Conservation (phyloP, 1,139 yeast species). For the Taphrina wiesneri region DNA sequence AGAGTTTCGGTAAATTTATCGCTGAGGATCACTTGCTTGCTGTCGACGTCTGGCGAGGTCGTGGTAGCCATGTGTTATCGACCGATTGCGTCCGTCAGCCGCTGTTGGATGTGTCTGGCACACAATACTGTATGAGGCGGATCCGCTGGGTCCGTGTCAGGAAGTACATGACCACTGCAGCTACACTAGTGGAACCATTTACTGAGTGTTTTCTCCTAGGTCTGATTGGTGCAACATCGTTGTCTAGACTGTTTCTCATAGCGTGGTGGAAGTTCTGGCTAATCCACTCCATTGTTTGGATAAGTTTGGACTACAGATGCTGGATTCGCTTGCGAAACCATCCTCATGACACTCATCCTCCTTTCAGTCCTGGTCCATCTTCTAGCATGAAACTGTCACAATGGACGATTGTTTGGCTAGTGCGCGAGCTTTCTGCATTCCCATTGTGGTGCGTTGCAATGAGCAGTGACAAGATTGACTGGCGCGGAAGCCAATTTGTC, state of each 20-base stretch:
- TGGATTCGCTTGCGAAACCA: slow-evolving; percentile 46
- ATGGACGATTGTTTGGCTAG: slow-evolving; percentile 60
- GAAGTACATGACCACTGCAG: slow-evolving; percentile 81
- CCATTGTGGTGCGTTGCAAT: slow-evolving; percentile 85
- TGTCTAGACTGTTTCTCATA: slow-evolving; percentile 46
- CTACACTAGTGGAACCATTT: slow-evolving; percentile 82
- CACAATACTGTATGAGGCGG: slow-evolving; percentile 65
- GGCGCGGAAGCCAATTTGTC: slow-evolving; percentile 78
- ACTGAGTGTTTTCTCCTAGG: slow-evolving; percentile 77
- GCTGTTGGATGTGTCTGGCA: slow-evolving; percentile 53
- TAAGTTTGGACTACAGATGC: slow-evolving; percentile 53
- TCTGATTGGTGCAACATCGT: slow-evolving; percentile 52
- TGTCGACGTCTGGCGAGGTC: slow-evolving; percentile 71
- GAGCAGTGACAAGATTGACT: slow-evolving; percentile 72
- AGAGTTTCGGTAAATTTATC: slow-evolving; percentile 74
- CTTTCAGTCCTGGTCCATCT: slow-evolving; percentile 44
- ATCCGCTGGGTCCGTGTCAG: slow-evolving; percentile 88
- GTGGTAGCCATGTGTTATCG: slow-evolving; percentile 73
- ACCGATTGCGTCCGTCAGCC: slow-evolving; percentile 83
- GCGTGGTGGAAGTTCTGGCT: slow-evolving; percentile 50
- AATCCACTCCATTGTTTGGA: slow-evolving; percentile 65
- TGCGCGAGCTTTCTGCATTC: slow-evolving; percentile 71
- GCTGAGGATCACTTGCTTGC: slow-evolving; percentile 96
- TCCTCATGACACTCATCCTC: slow-evolving; percentile 42
- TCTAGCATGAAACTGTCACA: slow-evolving; percentile 39